A percentile compares a stretch with the other conserved stretches of the same genome.
These are phyloP conservation scores for Hapsidospora chrysogenum DNA, from an alignment of 495 filamentous ascomycete genomes.

Conservation along the genomic window DNA sequence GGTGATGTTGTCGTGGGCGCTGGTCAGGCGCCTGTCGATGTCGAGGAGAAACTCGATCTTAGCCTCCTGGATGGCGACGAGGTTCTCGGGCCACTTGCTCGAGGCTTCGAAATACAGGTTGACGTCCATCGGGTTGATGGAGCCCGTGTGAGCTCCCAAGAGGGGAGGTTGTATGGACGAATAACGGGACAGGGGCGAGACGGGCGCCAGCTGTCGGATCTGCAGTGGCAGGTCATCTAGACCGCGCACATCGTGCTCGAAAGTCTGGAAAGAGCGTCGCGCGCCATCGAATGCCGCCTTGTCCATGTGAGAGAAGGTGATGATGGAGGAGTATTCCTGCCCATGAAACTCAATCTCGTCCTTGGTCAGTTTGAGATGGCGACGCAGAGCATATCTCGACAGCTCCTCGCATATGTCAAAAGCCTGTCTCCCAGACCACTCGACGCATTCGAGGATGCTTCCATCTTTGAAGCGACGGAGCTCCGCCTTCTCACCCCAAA, in stretches of 20 bases:
- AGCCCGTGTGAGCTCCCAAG: slow-evolving; percentile 18
- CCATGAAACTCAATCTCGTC: slow-evolving; percentile 40
- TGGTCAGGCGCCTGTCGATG: slow-evolving; percentile 53
- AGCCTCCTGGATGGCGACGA: slow-evolving; percentile 78
- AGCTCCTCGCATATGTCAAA: slow-evolving; percentile 62
- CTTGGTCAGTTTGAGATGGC: slow-evolving; percentile 38
- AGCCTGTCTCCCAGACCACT: slow-evolving; percentile 53
- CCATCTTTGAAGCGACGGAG: slow-evolving; percentile 61
- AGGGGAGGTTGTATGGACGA: slow-evolving; percentile 40
- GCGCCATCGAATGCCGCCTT: slow-evolving; percentile 34
- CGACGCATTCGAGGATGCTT: slow-evolving; percentile 57
- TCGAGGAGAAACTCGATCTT: slow-evolving; percentile 85
- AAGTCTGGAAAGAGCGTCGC: slow-evolving; percentile 40
- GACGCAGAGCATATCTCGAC: slow-evolving; percentile 48
- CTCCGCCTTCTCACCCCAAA: slow-evolving; percentile 64
- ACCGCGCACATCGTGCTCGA: slow-evolving; percentile 56
- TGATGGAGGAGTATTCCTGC: slow-evolving; percentile 39
- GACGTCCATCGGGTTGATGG: slow-evolving; percentile 35
- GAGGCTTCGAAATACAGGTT: slow-evolving; percentile 88
- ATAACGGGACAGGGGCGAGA: slow-evolving; percentile 56
- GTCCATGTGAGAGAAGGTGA: slow-evolving; percentile 27
- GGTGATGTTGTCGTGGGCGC: slow-evolving; percentile 29
- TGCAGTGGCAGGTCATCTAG: slow-evolving; percentile 69
- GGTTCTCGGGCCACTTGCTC: slow-evolving; percentile 80
- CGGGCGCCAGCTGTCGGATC: slow-evolving; percentile 58